A percentile compares a stretch with the other conserved stretches of the same genome.
Conservation (phyloP, 805 yeast genomes). For the Barnettozyma sucrosica region DNA sequence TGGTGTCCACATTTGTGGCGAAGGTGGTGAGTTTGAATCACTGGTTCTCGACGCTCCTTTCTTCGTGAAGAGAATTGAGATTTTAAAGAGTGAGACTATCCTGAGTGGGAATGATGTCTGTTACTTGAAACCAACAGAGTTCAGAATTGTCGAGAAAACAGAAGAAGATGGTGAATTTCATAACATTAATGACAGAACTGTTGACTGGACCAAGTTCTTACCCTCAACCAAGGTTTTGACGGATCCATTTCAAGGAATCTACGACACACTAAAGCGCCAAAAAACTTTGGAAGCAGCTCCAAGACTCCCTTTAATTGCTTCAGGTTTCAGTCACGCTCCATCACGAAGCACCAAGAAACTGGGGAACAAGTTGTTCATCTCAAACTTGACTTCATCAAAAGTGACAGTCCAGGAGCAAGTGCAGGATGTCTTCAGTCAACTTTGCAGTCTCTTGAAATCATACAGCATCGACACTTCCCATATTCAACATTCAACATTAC, state of each 20-base stretch:
- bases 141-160: constrained; percentile 39
- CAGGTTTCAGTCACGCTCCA: neutral
- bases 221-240: constrained; percentile 29
- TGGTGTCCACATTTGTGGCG: constrained; percentile 95
- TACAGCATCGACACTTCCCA: constrained; percentile 35
- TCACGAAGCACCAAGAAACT: constrained; percentile 12
- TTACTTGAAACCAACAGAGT: constrained; percentile 49
- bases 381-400: constrained; percentile 33
- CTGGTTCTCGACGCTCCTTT: constrained; percentile 88
- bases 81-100: constrained; percentile 17
- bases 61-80: constrained; percentile 46
- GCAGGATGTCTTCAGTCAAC: constrained; percentile 40
- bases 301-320: neutral
- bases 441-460: constrained; percentile 31
- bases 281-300: neutral
- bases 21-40: constrained; percentile 98
- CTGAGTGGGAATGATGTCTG: constrained; percentile 57
- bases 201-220: constrained; percentile 22
- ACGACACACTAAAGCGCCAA: constrained; percentile 11
- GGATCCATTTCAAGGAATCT: constrained; percentile 35
- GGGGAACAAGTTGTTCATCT: constrained; percentile 34
- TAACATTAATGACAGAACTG: constrained; percentile 13
- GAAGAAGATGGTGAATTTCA: constrained; percentile 21
- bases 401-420: constrained; percentile 39
- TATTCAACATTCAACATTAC: constrained; percentile 54